A percentile compares a stretch with the other conserved stretches of the same genome.
These are phyloP conservation scores for Coemansia umbellata DNA, from an alignment of 192 early-diverging fungal species.

Conservation along the genomic window DNA sequence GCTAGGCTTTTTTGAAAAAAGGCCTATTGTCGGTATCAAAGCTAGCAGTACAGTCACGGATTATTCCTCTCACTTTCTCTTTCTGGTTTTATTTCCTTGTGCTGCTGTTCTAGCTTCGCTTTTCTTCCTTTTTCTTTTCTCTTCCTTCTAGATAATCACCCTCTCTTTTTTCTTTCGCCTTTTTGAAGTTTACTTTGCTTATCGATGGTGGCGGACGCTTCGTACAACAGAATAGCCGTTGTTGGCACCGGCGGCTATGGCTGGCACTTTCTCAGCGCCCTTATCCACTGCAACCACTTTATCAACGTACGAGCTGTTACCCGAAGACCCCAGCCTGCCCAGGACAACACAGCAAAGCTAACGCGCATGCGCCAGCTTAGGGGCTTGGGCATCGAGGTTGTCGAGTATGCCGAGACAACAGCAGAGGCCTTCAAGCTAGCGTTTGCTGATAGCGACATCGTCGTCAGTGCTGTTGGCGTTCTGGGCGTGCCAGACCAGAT, in stretches of 20 bases:
- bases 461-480: constrained; percentile 32
- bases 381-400: constrained; percentile 14
- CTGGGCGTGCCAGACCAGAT: constrained; percentile 19
- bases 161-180: background rate
- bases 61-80: too few relatives aligned
- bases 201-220: background rate
- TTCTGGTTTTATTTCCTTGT: background rate
- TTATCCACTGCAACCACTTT: constrained; percentile 12
- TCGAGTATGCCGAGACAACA: constrained; percentile 6
- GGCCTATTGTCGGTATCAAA: too few relatives aligned
- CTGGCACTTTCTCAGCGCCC: constrained; percentile 26
- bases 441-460: constrained; percentile 26
- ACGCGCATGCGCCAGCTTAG: constrained; percentile 11
- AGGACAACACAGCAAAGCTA: constrained; percentile 16
- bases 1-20: too few relatives aligned
- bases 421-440: constrained; percentile 8
- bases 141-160: background rate
- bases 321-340: background rate
- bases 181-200: background rate
- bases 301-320: constrained; percentile 33
- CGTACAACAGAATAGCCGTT: constrained; percentile 32
- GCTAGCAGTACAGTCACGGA: too few relatives aligned
- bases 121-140: background rate
- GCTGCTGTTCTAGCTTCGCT: background rate
- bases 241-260: constrained; percentile 41